Percentiles rank a stretch among this genome's conserved stretches.
Evolutionary conservation across 2,329 filamentous ascomycete species (phyloP).

Genomic region (Verticillium nonalfalfae): DNA sequence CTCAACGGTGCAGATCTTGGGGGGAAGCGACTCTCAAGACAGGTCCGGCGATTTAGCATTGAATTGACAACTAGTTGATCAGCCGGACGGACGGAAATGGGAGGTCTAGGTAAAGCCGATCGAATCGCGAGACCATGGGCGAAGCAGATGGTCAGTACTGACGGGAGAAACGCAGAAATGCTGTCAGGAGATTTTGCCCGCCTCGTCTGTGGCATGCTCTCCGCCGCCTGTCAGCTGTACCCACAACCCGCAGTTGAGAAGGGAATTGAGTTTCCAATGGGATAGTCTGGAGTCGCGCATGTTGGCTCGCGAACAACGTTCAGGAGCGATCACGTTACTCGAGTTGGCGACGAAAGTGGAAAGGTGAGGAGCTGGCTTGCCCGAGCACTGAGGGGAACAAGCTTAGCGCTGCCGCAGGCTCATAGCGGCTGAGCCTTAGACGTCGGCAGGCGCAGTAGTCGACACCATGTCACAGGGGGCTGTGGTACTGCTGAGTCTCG

Average conservation of each 20-base stretch:
- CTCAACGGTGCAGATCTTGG: not conserved
- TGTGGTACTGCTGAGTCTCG: no score
- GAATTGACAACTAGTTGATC: not conserved
- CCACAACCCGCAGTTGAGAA: conserved; percentile 13
- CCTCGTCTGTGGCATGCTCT: not conserved
- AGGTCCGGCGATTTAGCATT: not conserved
- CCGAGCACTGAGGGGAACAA: not conserved
- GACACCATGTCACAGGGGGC: not conserved
- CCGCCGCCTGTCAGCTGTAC: not conserved
- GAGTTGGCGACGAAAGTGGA: not conserved
- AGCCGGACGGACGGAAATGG: not conserved
- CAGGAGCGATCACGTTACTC: not conserved
- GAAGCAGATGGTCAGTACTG: no score
- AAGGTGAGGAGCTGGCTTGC: not conserved
- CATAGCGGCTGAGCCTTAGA: not conserved
- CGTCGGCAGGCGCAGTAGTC: not conserved
- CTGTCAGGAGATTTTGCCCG: not conserved
- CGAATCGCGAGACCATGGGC: not conserved
- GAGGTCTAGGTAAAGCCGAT: not conserved
- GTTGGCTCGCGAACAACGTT: not conserved
- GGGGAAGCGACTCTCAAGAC: not conserved
- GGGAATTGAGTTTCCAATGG: conserved; percentile 11
- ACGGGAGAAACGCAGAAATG: no score
- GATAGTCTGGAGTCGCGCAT: conserved; percentile 6
- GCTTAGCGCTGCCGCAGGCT: not conserved